Base-by-base conservation (phyloP, 192 early-diverging fungal genomes). In the Lobosporangium transversale region DNA sequence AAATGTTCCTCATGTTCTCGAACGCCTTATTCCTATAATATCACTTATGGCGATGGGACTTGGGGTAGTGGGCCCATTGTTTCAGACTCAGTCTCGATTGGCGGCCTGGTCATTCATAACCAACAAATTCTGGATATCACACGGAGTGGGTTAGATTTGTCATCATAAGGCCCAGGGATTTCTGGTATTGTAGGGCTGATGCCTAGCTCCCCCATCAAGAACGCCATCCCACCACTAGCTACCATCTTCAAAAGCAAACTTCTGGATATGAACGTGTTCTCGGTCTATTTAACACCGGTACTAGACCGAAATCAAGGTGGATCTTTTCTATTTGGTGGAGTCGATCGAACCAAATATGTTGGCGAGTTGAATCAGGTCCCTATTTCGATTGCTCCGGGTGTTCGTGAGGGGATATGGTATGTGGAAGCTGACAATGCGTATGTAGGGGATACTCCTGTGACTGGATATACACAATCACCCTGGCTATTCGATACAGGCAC, bases 401-500 rank as follows among this genome's bases (percentile, higher is more conserved):
- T 30, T 17, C 60, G 30, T 18, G 49, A 59, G n/a, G 70, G 70
- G 6, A 75, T 75, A 63, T 75, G 70, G 70, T 75, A 75, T 27
- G 37, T 75, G 23, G 55, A 65, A 23, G 70, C 57, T 7, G 70
- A 75, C 12, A 37, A n/a, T 23, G 63, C 70, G 5, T 66, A 42
- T 23, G 33, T 37, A 2, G 49, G 70, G 14, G 43, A 21, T 47
- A 23, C 32, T 1, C 20, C 58, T 4, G 63, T 75, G 1, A 23
- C 58, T 20, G 73, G 73, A 17, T 76, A 76, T 53, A 67, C 59
- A 1, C 56, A 49, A 18, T 56, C 73, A 11, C 73, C 73, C 18
- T 76, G 73, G 73, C 44, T 76, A 7, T 76, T 76, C 43, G 73
- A 76, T 23, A 76, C 73, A 2, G 73, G 73, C 30, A 76, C 73